Conservation (phyloP, 495 filamentous ascomycete species). For the Podospora comata region DNA sequence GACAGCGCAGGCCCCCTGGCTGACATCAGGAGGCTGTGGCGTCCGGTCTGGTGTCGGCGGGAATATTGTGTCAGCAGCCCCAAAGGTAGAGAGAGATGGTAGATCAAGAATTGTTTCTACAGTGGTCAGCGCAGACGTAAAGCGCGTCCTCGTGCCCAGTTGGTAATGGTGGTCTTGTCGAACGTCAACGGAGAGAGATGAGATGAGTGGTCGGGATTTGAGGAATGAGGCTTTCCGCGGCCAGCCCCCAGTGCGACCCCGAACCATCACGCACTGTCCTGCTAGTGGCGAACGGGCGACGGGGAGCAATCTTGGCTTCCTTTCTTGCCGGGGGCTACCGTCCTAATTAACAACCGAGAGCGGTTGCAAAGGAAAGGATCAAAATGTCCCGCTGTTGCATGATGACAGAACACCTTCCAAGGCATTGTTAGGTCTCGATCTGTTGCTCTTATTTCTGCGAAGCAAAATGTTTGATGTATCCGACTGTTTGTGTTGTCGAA, state of each 20-base stretch:
- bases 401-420: background rate
- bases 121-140: background rate
- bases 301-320: slow-evolving; percentile 8
- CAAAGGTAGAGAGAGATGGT: background rate
- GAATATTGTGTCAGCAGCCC: background rate
- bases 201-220: slow-evolving; percentile 11
- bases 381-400: slow-evolving; percentile 4
- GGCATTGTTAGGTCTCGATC: background rate
- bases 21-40: background rate
- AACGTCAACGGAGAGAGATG: slow-evolving; percentile 4
- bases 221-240: slow-evolving; percentile 13
- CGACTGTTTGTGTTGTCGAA: background rate
- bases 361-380: slow-evolving; percentile 5
- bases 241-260: slow-evolving; percentile 3
- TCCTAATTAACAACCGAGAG: slow-evolving; percentile 1
- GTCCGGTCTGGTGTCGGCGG: background rate
- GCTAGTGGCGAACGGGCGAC: slow-evolving; percentile 6
- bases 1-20: background rate
- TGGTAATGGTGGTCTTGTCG: background rate
- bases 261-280: background rate
- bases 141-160: background rate
- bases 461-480: no score
- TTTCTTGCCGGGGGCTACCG: slow-evolving; percentile 8
- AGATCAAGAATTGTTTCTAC: background rate
- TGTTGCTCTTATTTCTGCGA: background rate